Evolutionary conservation across 2,329 filamentous ascomycete species (phyloP), one percentile per base, ranked within the genome.

Genomic region (Colletotrichum karsti): DNA sequence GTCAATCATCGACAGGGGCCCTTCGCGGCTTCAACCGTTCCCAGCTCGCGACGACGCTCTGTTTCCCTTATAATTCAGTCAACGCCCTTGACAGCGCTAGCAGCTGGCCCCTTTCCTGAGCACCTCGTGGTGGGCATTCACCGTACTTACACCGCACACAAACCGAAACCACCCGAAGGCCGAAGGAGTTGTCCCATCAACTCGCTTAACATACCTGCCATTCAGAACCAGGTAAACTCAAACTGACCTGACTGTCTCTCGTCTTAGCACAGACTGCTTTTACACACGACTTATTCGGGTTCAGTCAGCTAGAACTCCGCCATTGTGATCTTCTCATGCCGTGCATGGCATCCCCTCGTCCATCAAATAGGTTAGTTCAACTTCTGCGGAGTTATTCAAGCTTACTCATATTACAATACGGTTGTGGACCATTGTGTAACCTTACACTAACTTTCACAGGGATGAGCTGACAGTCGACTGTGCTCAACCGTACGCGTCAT

Each of bases 391-490:
- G 20, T 28, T 6, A n/a, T 33, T 28, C 28, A 46, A 8, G 54
- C 33, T 48, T 41, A 42, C 44, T 53, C 44, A 35, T 20, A n/a
- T 22, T 48, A 22, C 22, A 30, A 18, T n/a, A 46, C 37, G 26
- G 20, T 41, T n/a, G 20, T 51, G 4, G n/a, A 24, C 42, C n/a
- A 15, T 22, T 30, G 18, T 57, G 39, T 20, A 35, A 54, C 35
- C 44, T 24, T 9, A 13, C n/a, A 20, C 60, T 68, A 35, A 68
- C 60, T 48, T 22, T 24, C 4, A 26, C 39, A 68, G 65, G 53
- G 30, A 65, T 65, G 54, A 68, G 39, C 44, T 50, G 39, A 58
- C 9, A 42, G 37, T 35, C 13, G 22, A 35, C 15, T 28, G 46
- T 37, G 18, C 22, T 48, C 20, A 22, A 39, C n/a, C 13, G 37